A percentile compares a stretch with the other conserved stretches of the same genome.
Evolutionary conservation across 2,329 filamentous ascomycete species (phyloP).

Genomic region (Arthrobotrys musiformis): DNA sequence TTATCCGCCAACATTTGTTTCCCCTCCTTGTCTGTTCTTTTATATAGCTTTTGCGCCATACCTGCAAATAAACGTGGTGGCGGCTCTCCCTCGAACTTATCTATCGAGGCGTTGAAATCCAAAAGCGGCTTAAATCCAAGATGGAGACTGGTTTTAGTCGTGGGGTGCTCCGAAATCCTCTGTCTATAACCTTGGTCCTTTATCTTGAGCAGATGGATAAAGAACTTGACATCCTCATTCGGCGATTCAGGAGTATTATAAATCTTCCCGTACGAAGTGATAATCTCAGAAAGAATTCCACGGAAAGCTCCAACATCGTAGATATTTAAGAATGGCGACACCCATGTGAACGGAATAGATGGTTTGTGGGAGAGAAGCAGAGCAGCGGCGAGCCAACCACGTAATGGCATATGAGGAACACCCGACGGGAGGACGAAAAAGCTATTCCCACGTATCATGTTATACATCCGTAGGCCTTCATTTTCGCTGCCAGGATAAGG

Average conservation of each 20-base stretch:
- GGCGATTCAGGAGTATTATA: not conserved
- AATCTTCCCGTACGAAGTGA: not conserved
- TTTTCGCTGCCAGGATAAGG: not conserved
- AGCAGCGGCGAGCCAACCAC: conserved; percentile 25
- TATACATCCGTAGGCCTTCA: conserved; percentile 16
- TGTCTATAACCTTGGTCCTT: not conserved
- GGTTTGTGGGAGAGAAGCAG: conserved; percentile 27
- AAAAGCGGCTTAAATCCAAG: not conserved
- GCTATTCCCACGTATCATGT: not conserved
- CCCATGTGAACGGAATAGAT: conserved; percentile 24
- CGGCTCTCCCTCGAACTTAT: not conserved
- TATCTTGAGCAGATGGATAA: conserved; percentile 22
- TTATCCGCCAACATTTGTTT: conserved; percentile 10
- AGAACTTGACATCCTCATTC: conserved; percentile 11
- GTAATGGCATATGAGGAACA: not conserved
- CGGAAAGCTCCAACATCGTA: not conserved
- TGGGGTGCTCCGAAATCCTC: not conserved
- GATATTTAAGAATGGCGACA: not conserved
- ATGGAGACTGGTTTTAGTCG: not conserved
- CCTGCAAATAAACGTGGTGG: not conserved
- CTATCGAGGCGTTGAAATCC: not conserved
- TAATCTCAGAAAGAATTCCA: not conserved
- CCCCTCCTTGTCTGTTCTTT: not conserved
- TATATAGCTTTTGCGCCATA: conserved; percentile 5
- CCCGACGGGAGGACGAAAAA: not conserved